A percentile compares a stretch with the other conserved stretches of the same genome.
phyloP scores from a whole-genome alignment of 2,329 filamentous ascomycete species.

The Aspergillus tanneri region DNA sequence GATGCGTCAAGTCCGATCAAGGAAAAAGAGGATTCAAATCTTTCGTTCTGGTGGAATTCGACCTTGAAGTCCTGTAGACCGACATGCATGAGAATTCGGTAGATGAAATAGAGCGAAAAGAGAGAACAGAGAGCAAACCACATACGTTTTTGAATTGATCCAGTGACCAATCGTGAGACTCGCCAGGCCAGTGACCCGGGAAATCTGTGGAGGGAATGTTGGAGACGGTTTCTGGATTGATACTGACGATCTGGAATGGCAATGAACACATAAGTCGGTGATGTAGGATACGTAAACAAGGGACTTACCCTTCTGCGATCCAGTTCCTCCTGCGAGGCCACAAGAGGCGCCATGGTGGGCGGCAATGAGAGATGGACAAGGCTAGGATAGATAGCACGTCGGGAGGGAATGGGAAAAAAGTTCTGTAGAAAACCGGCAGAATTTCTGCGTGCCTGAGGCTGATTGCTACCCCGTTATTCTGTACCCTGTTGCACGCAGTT shows the following conservation, averaged over 20 bases:
- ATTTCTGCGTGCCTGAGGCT: constrained; percentile 31
- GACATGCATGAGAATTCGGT: not conserved
- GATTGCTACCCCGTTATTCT: constrained; percentile 19
- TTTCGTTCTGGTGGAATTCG: constrained; percentile 79
- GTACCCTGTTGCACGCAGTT: constrained; percentile 1
- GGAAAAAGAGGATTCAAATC: constrained; percentile 79
- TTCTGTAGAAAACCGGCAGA: constrained; percentile 32
- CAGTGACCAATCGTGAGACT: constrained; percentile 78
- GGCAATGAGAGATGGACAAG: constrained; percentile 18
- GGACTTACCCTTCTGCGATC: constrained; percentile 43
- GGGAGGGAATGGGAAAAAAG: constrained; percentile 35
- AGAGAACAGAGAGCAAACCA: not conserved
- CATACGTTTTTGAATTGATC: constrained; percentile 65
- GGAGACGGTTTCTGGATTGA: constrained; percentile 87
- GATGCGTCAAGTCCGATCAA: constrained; percentile 88
- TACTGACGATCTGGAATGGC: constrained; percentile 73
- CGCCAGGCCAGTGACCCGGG: constrained; percentile 84
- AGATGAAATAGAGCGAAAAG: not conserved
- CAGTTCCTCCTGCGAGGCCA: constrained; percentile 45
- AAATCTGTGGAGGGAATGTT: constrained; percentile 89
- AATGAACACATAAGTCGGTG: too few relatives aligned
- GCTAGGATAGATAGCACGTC: constrained; percentile 24
- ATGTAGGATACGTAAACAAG: constrained; percentile 11
- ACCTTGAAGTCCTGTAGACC: constrained; percentile 64
- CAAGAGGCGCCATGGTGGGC: constrained; percentile 43